Evolutionary conservation across 140 eudicot species (phyloP), one percentile per base, ranked within the genome.

Genomic region (Stevia rebaudiana): DNA sequence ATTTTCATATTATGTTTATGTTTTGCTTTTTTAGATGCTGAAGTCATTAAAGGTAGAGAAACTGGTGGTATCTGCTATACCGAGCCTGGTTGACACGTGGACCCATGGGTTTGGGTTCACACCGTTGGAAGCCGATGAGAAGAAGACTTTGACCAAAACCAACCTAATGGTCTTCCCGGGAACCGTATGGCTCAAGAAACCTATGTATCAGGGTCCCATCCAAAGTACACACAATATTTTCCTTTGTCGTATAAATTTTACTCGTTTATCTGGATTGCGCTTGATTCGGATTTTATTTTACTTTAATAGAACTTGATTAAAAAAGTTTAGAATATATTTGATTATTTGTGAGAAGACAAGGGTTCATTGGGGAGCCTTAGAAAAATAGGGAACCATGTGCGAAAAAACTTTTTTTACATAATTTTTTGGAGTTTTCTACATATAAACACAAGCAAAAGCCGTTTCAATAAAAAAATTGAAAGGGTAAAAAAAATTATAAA

Each of bases 81-180:
- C 98, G 6, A 74, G 75, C 60, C 63, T 88, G 55, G 94, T 88
- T 53, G 97, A 92, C 72, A 92, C 98, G 58, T 92, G 98, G 96
- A 88, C 94, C 11, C 50, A 40, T 6, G 94, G 98, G 12, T 92
- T 92, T 74, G 98, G 98, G 63, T 92, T 92, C 75, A 54, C 74
- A 67, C 86, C 75, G 4, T 69, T 92, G 80, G 94, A 88, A 70
- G 88, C 84, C 54, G 67, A 81, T n/a, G 98, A 88, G 79, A 83
- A 72, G 77, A 74, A 64, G 63, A 66, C 70, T 51, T 70, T 92
- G 64, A 86, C 78, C 44, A 76, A 79, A 46, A 82, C 83, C 73
- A 92, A 80, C 82, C 77, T 92, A 53, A 88, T 92, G 98, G 95
- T 92, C 28, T 85, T 92, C 72, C 96, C 98, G 2, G 95, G 96